Conservation (phyloP, 768 basidiomycete species). For the Psilocybe cyanescens region DNA sequence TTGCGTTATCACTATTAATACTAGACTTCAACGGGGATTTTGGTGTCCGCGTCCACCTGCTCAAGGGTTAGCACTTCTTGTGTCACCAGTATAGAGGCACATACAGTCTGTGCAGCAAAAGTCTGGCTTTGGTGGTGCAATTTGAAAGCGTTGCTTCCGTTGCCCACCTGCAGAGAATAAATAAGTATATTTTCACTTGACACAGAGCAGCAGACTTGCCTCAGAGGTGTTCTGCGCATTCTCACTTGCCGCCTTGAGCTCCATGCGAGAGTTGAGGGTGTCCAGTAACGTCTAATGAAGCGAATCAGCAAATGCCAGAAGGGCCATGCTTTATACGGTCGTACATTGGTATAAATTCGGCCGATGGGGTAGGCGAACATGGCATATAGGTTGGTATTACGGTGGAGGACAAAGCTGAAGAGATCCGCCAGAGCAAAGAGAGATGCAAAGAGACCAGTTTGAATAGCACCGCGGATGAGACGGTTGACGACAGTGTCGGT, state of each 20-base stretch:
- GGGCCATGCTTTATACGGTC: slow-evolving; percentile 29
- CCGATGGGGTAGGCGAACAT: slow-evolving; percentile 41
- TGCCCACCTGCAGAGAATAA: neutral
- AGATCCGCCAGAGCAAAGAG: slow-evolving; percentile 55
- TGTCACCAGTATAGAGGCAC: slow-evolving; percentile 2
- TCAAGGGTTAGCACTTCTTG: slow-evolving; percentile 15
- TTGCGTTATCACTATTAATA: neutral
- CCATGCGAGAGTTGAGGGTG: slow-evolving; percentile 44
- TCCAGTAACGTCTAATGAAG: slow-evolving; percentile 42
- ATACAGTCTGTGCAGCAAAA: slow-evolving; percentile 19
- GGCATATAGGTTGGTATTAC: slow-evolving; percentile 35
- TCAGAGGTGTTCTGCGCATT: slow-evolving; percentile 21
- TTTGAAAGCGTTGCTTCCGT: slow-evolving; percentile 23
- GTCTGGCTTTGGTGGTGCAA: slow-evolving; percentile 27
- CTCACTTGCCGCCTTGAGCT: slow-evolving; percentile 30
- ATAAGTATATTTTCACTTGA: neutral
- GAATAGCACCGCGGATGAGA: slow-evolving; percentile 56
- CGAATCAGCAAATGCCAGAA: slow-evolving; percentile 17
- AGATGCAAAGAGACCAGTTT: slow-evolving; percentile 58
- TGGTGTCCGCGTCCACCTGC: slow-evolving; percentile 9
- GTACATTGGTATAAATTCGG: slow-evolving; percentile 52
- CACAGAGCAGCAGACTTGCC: neutral
- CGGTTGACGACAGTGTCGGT: slow-evolving; percentile 57
- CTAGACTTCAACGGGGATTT: slow-evolving; percentile 8
- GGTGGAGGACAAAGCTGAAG: slow-evolving; percentile 40